Evolutionary conservation across 305 asterid species (phyloP), one percentile per base, ranked within the genome.

Genomic region (Fraxinus ornus): DNA sequence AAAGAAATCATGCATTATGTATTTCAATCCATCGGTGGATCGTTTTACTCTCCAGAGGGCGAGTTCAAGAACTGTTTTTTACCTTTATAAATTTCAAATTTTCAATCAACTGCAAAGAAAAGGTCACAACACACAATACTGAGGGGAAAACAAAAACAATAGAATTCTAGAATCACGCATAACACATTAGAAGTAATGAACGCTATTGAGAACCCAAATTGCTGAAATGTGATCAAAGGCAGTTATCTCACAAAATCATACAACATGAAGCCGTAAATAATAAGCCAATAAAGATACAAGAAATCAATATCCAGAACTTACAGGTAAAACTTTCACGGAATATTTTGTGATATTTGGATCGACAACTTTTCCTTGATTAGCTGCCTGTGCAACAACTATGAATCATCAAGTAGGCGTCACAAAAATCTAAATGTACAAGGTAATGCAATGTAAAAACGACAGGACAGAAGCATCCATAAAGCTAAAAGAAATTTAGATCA

Each of bases 301-400:
- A 64, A 64, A 60, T 68, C 13, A 62, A 73, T 33, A 76, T 81
- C 79, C 68, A 73, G 79, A 83, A 90, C 98, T 93, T 89, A 95
- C 99, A 19, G 98, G 97, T 86, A 95, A 88, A 84, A 95, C 95
- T 88, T 89, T 91, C 75, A 92, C 97, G 2, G 98, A 83, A 83
- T 95, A 95, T 84, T 91, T 94, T 77, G 96, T 93, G 81, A 86
- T 82, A 87, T 89, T 95, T 75, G 95, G 97, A 89, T 95, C 99
- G 84, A 84, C 89, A 76, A 71, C 89, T 84, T 81, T 93, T 83
- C 91, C 97, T 76, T 87, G 89, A 89, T 82, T 91, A 85, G 88
- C 84, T 75, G 97, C 95, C 99, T 93, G 92, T 71, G 62, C 5
- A 84, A 76, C 30, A 78, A 44, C 57, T 77, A 60, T 64, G 2